Conservation (phyloP, 768 basidiomycete genomes). For the Trametes elegans region DNA sequence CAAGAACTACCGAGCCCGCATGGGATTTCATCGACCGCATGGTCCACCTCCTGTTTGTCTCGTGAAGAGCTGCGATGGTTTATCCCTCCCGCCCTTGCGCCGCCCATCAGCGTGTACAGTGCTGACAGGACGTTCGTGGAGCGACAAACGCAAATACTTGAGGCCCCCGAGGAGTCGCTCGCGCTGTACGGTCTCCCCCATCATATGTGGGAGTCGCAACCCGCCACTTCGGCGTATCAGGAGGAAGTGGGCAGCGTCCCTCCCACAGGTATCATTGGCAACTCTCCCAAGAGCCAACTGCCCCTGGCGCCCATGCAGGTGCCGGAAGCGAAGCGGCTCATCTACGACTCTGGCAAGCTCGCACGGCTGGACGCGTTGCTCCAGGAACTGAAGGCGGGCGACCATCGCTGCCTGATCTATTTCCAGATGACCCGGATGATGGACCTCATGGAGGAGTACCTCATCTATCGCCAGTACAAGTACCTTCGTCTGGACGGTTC, state of each 20-base stretch:
- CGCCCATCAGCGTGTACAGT: constrained; percentile 72
- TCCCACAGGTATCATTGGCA: constrained; percentile 62
- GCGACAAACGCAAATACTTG: constrained; percentile 53
- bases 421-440: constrained; percentile 99
- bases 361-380: constrained; percentile 87
- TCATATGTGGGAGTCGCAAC: constrained; percentile 55
- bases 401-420: constrained; percentile 93
- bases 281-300: constrained; percentile 68
- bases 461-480: constrained; percentile 95
- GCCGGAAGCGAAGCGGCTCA: constrained; percentile 90
- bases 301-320: constrained; percentile 86
- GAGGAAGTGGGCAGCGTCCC: constrained; percentile 57
- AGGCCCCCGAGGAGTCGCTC: constrained; percentile 71
- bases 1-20: constrained; percentile 50
- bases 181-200: constrained; percentile 84
- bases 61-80: constrained; percentile 81
- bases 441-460: constrained; percentile 98
- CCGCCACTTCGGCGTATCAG: constrained; percentile 46
- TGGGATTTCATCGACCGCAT: constrained; percentile 60
- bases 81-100: constrained; percentile 82
- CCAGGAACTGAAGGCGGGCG: constrained; percentile 87
- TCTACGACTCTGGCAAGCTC: constrained; percentile 96
- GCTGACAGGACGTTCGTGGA: constrained; percentile 80
- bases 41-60: constrained; percentile 79
- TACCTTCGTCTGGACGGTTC: constrained; percentile 92